These are phyloP conservation scores for Mortierella sp. DNA, from an alignment of 371 early-diverging fungal species.

Conservation along the genomic window DNA sequence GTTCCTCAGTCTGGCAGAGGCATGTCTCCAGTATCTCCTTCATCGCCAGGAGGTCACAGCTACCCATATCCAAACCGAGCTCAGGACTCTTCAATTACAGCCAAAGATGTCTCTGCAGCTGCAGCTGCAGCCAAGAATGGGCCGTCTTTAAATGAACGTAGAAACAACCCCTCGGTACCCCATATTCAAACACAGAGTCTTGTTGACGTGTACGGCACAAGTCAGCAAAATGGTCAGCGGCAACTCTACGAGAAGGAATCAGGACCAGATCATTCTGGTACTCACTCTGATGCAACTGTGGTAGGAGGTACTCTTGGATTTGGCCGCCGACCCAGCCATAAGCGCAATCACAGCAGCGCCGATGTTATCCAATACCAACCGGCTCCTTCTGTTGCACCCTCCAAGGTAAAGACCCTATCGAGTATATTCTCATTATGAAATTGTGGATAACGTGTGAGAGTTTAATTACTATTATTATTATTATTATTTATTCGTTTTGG, in stretches of 20 bases:
- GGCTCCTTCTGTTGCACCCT: slow-evolving; percentile 19
- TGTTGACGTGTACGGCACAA: slow-evolving; percentile 8
- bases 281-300: slow-evolving; percentile 40
- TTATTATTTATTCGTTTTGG: not conserved
- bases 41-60: slow-evolving; percentile 26
- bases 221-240: slow-evolving; percentile 19
- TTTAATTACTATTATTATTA: not conserved
- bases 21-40: slow-evolving; percentile 58
- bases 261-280: slow-evolving; percentile 7
- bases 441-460: not conserved
- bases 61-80: slow-evolving; percentile 17
- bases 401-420: slow-evolving; percentile 11
- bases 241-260: slow-evolving; percentile 11
- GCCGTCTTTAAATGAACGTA: slow-evolving; percentile 40
- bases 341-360: slow-evolving; percentile 47
- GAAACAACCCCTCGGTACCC: slow-evolving; percentile 44
- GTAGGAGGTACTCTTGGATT: slow-evolving; percentile 51
- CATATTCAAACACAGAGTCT: slow-evolving; percentile 51
- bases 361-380: slow-evolving; percentile 49
- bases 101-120: slow-evolving; percentile 11
- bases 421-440: not conserved
- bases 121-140: slow-evolving; percentile 28
- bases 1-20: slow-evolving; percentile 57
- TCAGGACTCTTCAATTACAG: slow-evolving; percentile 18
- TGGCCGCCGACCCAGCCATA: slow-evolving; percentile 45